Evolutionary conservation across 805 yeast species (phyloP).

Genomic region (Hanseniaspora vineae): DNA sequence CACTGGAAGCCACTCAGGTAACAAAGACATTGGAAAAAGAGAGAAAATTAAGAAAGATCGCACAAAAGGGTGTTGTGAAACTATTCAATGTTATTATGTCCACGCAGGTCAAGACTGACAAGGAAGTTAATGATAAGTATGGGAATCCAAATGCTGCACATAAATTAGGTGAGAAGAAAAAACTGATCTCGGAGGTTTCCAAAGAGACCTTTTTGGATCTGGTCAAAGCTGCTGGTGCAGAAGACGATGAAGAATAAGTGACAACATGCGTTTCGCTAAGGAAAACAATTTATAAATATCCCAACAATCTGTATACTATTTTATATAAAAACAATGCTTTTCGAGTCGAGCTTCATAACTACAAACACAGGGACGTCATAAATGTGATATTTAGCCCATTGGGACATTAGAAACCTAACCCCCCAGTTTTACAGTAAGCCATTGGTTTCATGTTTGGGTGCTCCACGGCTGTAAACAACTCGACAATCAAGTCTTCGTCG

Average conservation of each 20-base stretch:
- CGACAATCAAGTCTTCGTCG: constrained; percentile 36
- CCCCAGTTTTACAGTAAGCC: constrained; percentile 63
- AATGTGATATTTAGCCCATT: background rate
- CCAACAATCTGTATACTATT: background rate
- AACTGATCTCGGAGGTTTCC: constrained; percentile 62
- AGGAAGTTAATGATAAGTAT: constrained; percentile 36
- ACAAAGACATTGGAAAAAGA: constrained; percentile 55
- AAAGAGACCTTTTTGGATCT: constrained; percentile 83
- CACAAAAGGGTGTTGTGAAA: constrained; percentile 79
- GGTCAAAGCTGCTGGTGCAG: constrained; percentile 64
- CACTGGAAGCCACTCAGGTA: constrained; percentile 29
- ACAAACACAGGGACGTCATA: background rate
- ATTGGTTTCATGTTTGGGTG: constrained; percentile 91
- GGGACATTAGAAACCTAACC: constrained; percentile 21
- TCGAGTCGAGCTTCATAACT: background rate
- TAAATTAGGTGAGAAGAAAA: constrained; percentile 35
- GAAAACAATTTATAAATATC: too few relatives aligned
- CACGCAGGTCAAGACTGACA: constrained; percentile 53
- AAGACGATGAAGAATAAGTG: constrained; percentile 3
- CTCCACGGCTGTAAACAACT: constrained; percentile 65
- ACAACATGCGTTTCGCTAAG: background rate
- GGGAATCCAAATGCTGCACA: constrained; percentile 18
- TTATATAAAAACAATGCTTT: background rate
- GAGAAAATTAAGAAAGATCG: constrained; percentile 58
- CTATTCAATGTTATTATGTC: constrained; percentile 73